A percentile compares a stretch with the other conserved stretches of the same genome.
These are phyloP conservation scores for Dryas alaskensis DNA, from an alignment of 306 rosid genomes.

Conservation along the genomic window DNA sequence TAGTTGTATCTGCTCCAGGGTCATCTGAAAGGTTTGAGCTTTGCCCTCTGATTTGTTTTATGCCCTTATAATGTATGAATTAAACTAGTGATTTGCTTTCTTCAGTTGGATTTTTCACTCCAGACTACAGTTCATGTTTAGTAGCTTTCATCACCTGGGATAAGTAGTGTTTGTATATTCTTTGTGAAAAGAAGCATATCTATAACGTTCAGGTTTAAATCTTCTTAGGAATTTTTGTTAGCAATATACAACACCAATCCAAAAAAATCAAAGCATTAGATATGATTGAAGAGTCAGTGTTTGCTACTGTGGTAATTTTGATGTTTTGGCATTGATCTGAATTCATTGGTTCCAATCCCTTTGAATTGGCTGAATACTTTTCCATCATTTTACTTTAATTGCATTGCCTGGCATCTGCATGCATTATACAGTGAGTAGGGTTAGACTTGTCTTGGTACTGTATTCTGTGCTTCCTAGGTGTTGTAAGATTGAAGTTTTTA, in stretches of 20 bases:
- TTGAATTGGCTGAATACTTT: background rate
- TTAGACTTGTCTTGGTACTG: background rate
- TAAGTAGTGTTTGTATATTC: background rate
- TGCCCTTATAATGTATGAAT: background rate
- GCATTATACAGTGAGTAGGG: background rate
- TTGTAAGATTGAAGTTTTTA: background rate
- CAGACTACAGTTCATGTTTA: background rate
- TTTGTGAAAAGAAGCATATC: background rate
- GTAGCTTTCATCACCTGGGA: background rate
- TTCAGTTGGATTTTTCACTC: conserved; percentile 10
- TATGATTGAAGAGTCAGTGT: background rate
- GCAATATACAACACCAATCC: background rate
- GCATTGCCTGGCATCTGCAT: background rate
- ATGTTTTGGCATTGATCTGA: background rate
- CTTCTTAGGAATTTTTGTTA: background rate
- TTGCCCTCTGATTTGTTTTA: conserved; percentile 11
- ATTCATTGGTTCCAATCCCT: background rate
- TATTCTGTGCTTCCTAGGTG: background rate
- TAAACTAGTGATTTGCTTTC: conserved; percentile 2
- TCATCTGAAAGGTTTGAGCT: conserved; percentile 76
- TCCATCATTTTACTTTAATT: background rate
- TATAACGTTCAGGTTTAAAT: background rate
- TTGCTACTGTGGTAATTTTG: background rate
- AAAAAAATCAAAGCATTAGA: background rate
- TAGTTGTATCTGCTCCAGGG: conserved; percentile 54